Percentiles rank a stretch among this genome's conserved stretches.
phyloP scores from a whole-genome alignment of 139 green algal species.

The Pycnococcus provasolii region DNA sequence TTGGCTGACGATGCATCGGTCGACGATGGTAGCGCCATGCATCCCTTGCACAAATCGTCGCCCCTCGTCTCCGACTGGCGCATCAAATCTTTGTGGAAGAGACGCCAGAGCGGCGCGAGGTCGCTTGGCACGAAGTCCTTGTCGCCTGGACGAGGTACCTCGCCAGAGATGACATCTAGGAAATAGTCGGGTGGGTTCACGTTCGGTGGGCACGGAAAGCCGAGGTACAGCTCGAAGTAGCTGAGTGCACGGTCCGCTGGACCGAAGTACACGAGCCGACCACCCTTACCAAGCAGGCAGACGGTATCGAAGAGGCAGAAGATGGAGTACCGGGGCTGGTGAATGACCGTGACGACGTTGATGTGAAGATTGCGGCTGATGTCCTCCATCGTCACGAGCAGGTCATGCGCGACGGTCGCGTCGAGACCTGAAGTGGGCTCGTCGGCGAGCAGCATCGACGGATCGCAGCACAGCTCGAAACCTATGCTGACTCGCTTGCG shows the following conservation, averaged over 20 bases:
- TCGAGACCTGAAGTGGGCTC: conserved; percentile 55
- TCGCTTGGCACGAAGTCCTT: too few relatives aligned
- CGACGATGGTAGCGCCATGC: too few relatives aligned
- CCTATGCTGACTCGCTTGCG: too few relatives aligned
- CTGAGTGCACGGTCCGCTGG: not conserved
- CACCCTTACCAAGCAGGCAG: conserved; percentile 43
- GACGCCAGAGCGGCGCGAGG: too few relatives aligned
- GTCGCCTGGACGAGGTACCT: too few relatives aligned
- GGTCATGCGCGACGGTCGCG: conserved; percentile 46
- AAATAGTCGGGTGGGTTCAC: conserved; percentile 43
- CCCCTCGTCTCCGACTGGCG: too few relatives aligned
- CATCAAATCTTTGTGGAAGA: too few relatives aligned
- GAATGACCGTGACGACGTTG: conserved; percentile 57
- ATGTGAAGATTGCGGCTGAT: conserved; percentile 33
- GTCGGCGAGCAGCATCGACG: conserved; percentile 54
- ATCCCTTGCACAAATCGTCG: too few relatives aligned
- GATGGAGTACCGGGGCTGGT: conserved; percentile 63
- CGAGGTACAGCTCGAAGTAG: conserved; percentile 27
- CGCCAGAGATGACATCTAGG: conserved; percentile 23
- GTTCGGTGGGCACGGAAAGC: conserved; percentile 28
- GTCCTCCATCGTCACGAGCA: conserved; percentile 43
- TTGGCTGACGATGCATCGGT: too few relatives aligned
- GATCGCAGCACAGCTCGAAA: conserved; percentile 24
- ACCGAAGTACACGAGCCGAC: conserved; percentile 17
- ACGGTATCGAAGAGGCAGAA: conserved; percentile 58